Conservation (phyloP, 2,329 filamentous ascomycete genomes). For the Calycina herbarum region DNA sequence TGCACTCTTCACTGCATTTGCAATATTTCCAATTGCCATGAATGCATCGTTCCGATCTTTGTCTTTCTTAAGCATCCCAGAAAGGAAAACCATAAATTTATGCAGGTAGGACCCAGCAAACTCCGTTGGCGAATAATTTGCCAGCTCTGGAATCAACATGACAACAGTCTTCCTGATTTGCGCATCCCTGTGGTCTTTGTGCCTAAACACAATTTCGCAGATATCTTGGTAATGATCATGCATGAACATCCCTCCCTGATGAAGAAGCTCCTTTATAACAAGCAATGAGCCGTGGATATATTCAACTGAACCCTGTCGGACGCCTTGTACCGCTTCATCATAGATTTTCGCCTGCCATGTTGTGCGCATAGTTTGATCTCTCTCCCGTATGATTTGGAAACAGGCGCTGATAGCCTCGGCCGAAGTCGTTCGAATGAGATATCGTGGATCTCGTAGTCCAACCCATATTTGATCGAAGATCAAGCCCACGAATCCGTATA, state of each 20-base stretch:
- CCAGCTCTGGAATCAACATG: slow-evolving; percentile 85
- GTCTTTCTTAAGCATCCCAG: slow-evolving; percentile 89
- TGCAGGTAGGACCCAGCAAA: slow-evolving; percentile 88
- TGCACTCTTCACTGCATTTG: slow-evolving; percentile 91
- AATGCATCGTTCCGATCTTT: slow-evolving; percentile 95
- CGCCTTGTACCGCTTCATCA: slow-evolving; percentile 76
- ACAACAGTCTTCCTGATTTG: slow-evolving; percentile 90
- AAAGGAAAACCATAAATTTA: slow-evolving; percentile 95
- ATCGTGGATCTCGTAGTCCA: slow-evolving; percentile 82
- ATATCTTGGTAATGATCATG: slow-evolving; percentile 88
- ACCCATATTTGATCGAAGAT: slow-evolving; percentile 98
- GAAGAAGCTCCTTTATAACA: slow-evolving; percentile 86
- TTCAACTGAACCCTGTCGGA: slow-evolving; percentile 80
- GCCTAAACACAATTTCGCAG: slow-evolving; percentile 87
- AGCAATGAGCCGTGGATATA: slow-evolving; percentile 91
- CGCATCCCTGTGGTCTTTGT: slow-evolving; percentile 88
- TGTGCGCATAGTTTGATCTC: slow-evolving; percentile 84
- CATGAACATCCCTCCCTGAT: slow-evolving; percentile 99
- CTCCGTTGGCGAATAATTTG: slow-evolving; percentile 86
- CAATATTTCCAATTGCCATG: slow-evolving; percentile 92
- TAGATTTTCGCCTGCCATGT: slow-evolving; percentile 91
- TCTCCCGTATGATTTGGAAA: slow-evolving; percentile 91
- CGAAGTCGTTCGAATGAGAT: slow-evolving; percentile 87
- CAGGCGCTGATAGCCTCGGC: slow-evolving; percentile 92
- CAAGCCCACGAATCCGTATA: slow-evolving; percentile 93